A percentile compares a stretch with the other conserved stretches of the same genome.
phyloP scores from a whole-genome alignment of 23 red algal species.

The Gracilaria domingensis region DNA sequence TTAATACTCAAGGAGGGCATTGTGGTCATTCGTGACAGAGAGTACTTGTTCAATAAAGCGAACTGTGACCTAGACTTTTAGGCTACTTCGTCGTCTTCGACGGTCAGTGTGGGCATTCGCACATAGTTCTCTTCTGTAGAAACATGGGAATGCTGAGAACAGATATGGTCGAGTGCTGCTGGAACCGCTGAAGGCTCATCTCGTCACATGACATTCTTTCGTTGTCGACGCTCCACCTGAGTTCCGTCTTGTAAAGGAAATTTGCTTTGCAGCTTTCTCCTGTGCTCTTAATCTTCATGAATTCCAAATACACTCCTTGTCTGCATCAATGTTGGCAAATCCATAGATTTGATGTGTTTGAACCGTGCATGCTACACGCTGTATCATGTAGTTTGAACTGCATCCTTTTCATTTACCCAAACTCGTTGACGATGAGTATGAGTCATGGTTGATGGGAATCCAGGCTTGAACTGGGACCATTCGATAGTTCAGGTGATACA shows the following conservation, averaged over 20 bases:
- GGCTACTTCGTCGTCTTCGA: neutral
- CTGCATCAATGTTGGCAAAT: neutral
- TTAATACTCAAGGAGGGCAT: slow-evolving; percentile 82
- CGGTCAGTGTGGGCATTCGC: neutral
- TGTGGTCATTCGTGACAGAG: slow-evolving; percentile 69
- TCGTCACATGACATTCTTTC: neutral
- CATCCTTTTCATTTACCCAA: too few relatives aligned
- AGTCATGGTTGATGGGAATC: too few relatives aligned
- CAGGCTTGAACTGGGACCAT: too few relatives aligned
- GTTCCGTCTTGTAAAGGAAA: neutral
- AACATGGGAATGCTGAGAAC: neutral
- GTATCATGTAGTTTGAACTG: too few relatives aligned
- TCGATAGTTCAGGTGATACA: too few relatives aligned
- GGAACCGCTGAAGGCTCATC: neutral
- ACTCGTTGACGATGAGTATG: too few relatives aligned
- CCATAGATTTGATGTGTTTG: too few relatives aligned
- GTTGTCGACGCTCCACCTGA: neutral
- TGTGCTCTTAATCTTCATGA: neutral
- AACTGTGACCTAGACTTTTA: slow-evolving; percentile 81
- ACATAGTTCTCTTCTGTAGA: neutral
- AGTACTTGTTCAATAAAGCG: slow-evolving; percentile 85
- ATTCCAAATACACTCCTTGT: neutral
- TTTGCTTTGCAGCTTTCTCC: neutral
- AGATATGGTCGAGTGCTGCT: neutral
- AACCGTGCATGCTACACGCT: too few relatives aligned